A percentile compares a stretch with the other conserved stretches of the same genome.
Conservation (phyloP, 139 green algal species). For the Zygnema circumcarinatum region DNA sequence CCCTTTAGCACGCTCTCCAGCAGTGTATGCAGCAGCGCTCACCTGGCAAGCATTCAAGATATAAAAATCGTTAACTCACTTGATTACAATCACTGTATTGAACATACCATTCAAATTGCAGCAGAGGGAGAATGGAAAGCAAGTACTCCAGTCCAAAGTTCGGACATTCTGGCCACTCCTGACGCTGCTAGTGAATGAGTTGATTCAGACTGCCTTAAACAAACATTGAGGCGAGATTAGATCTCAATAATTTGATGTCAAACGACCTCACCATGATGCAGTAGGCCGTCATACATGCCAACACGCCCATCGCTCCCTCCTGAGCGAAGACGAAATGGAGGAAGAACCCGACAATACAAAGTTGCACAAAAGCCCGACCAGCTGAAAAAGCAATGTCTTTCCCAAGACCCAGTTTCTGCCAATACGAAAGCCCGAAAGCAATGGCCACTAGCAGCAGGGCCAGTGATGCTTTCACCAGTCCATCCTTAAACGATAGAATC, state of each 20-base stretch:
- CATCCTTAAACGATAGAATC: too few relatives aligned
- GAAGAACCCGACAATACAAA: constrained; percentile 39
- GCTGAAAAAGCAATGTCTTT: constrained; percentile 38
- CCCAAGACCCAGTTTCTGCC: constrained; percentile 13
- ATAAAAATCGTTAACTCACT: background rate
- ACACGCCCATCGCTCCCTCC: background rate
- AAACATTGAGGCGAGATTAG: too few relatives aligned
- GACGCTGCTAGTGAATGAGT: too few relatives aligned
- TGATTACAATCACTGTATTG: constrained; percentile 5
- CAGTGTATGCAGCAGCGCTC: constrained; percentile 35
- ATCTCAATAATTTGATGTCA: too few relatives aligned
- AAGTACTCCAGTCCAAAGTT: background rate
- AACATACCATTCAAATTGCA: too few relatives aligned
- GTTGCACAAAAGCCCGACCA: constrained; percentile 43
- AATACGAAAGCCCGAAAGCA: constrained; percentile 29
- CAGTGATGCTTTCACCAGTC: background rate
- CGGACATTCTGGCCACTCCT: background rate
- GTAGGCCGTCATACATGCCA: constrained; percentile 29
- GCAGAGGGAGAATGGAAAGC: too few relatives aligned
- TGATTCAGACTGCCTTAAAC: too few relatives aligned
- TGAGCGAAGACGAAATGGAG: constrained; percentile 47
- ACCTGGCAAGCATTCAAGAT: background rate
- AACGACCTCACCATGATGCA: constrained; percentile 43
- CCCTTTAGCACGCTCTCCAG: constrained; percentile 37
- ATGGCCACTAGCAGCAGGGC: constrained; percentile 20